Base-by-base conservation (phyloP, 1,284 basidiomycete species). In the Sanghuangporus baumii region DNA sequence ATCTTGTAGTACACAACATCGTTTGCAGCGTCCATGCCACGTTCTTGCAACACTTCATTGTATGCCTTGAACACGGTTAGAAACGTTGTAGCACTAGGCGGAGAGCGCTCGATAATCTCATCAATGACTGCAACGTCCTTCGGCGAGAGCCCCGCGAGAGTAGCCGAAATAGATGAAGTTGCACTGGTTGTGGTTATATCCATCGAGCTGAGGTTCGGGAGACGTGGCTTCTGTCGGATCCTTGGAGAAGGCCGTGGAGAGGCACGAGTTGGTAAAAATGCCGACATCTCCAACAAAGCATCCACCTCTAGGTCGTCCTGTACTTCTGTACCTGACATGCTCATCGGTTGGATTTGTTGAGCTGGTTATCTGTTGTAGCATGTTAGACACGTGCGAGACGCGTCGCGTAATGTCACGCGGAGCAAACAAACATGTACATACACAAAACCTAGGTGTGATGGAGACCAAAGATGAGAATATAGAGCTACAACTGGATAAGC, bases 1-100 rank as follows among this genome's bases (percentile, higher is more conserved):
- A 90, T 89, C 31, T 84, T 83, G 71, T 92, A 93, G 70, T 87
- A 89, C n/a, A 86, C 76, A 14, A 90, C 88, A 71, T 93, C 91
- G 38, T 83, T 78, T 63, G 87, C 83, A n/a, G 86, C 81, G 67
- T 92, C 88, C n/a, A 93, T 74, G 1, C 87, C 87, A 4, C 85
- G 80, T 66, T 88, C 86, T 62, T 81, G 81, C 16, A 93, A 75
- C 20, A 91, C 82, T 64, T 88, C 86, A 68, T 86, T 89, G 71
- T 93, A 93, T 0, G 90, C 88, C 69, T 89, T 90, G 78, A 91
- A 86, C n/a, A 91, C 82, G 1, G 83, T 80, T 40, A 89, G 76
- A 69, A 92, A 92, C 0, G 86, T 87, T 1, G 86, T 88, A 12
- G 88, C 84, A 26, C 79, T 75, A 7, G 82, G 76, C 5, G 86